A percentile compares a stretch with the other conserved stretches of the same genome.
Evolutionary conservation across 306 rosid species (phyloP).

Genomic region (Sechiopsis laciniata): DNA sequence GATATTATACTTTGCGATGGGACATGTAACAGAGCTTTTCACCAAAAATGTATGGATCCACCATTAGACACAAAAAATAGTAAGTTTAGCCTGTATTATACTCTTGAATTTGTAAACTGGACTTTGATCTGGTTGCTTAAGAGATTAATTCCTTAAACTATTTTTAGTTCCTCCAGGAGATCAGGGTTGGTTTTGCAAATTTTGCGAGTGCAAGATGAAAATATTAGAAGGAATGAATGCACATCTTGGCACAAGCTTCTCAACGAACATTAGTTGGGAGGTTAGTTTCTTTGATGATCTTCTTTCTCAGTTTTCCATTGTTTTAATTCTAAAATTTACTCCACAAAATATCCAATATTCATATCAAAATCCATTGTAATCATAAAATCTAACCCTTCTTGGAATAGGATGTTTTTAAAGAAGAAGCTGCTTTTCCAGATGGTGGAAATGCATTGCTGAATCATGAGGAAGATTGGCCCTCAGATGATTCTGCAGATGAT

Average conservation of each 20-base stretch:
- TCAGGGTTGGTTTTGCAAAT: conserved; percentile 79
- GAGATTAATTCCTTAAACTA: conserved; percentile 25
- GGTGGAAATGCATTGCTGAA: conserved; percentile 42
- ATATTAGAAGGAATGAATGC: conserved; percentile 72
- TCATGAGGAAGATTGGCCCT: conserved; percentile 79
- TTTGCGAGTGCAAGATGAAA: conserved; percentile 77
- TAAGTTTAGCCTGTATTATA: conserved; percentile 31
- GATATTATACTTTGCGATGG: conserved; percentile 77
- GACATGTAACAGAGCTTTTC: conserved; percentile 80
- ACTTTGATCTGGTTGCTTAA: conserved; percentile 19
- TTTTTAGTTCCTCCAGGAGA: conserved; percentile 66
- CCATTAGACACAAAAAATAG: conserved; percentile 66
- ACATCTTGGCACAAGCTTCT: conserved; percentile 81
- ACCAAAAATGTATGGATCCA: conserved; percentile 80
- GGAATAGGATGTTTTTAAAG: conserved; percentile 70
- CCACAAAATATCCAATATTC: neutral
- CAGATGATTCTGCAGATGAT: conserved; percentile 85
- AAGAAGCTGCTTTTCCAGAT: conserved; percentile 72
- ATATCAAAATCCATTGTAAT: neutral
- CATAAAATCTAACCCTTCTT: conserved; percentile 15
- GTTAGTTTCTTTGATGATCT: conserved; percentile 33
- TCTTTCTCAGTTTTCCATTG: conserved; percentile 10
- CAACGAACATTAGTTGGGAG: conserved; percentile 68
- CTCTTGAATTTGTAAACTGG: conserved; percentile 24
- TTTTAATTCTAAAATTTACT: neutral